phyloP scores from a whole-genome alignment of 1,284 basidiomycete genomes.

The Kwoniella shivajii region DNA sequence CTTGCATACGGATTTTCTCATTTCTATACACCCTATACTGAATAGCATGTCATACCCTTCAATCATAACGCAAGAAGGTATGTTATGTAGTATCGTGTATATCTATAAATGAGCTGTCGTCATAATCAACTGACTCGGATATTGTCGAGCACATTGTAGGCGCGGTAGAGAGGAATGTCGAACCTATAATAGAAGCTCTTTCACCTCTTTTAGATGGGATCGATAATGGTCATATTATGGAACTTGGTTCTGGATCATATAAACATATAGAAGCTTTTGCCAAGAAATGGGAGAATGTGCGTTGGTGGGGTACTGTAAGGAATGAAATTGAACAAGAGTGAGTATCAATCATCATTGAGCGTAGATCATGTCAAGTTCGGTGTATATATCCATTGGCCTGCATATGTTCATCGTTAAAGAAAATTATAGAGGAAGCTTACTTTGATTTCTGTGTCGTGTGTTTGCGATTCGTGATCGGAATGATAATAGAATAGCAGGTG shows the following conservation, averaged over 20 bases:
- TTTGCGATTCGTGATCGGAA: not conserved
- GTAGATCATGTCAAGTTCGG: not conserved
- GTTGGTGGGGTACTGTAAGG: slow-evolving; percentile 36
- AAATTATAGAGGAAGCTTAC: no score
- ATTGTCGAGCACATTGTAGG: slow-evolving; percentile 21
- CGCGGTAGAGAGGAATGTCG: slow-evolving; percentile 34
- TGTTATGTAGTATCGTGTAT: not conserved
- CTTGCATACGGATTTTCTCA: no score
- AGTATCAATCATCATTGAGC: slow-evolving; percentile 2
- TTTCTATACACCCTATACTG: no score
- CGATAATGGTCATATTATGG: slow-evolving; percentile 23
- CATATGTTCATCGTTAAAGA: no score
- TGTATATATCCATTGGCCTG: not conserved
- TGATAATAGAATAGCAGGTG: not conserved
- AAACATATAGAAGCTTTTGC: slow-evolving; percentile 37
- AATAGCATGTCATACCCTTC: slow-evolving; percentile 28
- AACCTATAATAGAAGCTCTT: slow-evolving; percentile 32
- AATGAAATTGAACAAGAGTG: slow-evolving; percentile 30
- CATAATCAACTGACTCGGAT: not conserved
- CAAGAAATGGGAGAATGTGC: slow-evolving; percentile 21
- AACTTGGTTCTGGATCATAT: slow-evolving; percentile 39
- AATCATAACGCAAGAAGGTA: slow-evolving; percentile 31
- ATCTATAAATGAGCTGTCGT: slow-evolving; percentile 10
- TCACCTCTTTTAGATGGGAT: slow-evolving; percentile 8
- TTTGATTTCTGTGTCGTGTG: not conserved